phyloP scores from a whole-genome alignment of 192 early-diverging fungal genomes.

The Jimgerdemannia lactiflua region DNA sequence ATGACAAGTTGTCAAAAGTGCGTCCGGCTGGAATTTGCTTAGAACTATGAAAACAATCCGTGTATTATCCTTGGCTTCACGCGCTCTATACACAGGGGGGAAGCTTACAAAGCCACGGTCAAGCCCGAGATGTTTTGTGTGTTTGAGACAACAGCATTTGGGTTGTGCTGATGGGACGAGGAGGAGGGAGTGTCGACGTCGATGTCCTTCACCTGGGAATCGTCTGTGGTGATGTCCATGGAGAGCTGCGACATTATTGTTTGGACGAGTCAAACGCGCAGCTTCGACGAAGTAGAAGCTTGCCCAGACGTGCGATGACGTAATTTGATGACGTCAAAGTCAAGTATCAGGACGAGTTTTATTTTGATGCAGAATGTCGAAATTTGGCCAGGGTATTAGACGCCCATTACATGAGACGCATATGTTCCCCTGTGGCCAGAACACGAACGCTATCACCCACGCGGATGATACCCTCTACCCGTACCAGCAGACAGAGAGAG shows the following conservation, averaged over 20 bases:
- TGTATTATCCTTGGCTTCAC: neutral
- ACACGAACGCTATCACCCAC: conserved; percentile 29
- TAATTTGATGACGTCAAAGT: neutral
- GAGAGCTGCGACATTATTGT: too few species aligned
- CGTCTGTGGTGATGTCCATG: too few species aligned
- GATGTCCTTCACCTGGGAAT: too few species aligned
- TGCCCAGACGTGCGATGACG: too few species aligned
- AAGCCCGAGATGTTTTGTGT: conserved; percentile 56
- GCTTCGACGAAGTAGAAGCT: too few species aligned
- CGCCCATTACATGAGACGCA: neutral
- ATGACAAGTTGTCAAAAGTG: too few species aligned
- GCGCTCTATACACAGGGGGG: neutral
- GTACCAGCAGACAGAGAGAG: too few species aligned
- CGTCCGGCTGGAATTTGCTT: neutral
- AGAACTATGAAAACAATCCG: neutral
- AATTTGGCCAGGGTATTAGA: neutral
- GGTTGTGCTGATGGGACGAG: too few species aligned
- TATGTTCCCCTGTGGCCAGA: neutral
- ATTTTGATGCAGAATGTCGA: neutral
- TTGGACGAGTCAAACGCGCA: too few species aligned
- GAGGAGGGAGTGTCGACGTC: too few species aligned
- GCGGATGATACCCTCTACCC: conserved; percentile 13
- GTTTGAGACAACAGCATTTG: conserved; percentile 39
- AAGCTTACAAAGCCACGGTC: conserved; percentile 44
- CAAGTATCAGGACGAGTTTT: neutral